Conservation (phyloP, 352 stramenopile genomes). For the Vaucheria bursata region DNA sequence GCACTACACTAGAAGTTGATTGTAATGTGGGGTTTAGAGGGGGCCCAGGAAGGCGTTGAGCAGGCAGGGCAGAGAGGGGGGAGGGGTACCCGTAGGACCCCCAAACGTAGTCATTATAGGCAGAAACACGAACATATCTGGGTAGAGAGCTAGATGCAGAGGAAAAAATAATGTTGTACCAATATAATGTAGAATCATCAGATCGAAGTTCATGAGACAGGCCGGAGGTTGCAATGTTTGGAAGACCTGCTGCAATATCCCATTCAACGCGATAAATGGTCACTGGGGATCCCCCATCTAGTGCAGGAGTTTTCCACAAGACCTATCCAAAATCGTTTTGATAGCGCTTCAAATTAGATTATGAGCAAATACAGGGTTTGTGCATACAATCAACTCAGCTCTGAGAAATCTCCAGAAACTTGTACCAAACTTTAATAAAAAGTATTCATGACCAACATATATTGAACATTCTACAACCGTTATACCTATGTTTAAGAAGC, state of each 20-base stretch:
- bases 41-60: constrained; percentile 64
- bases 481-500: too few relatives aligned
- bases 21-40: constrained; percentile 57
- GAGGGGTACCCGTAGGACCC: constrained; percentile 54
- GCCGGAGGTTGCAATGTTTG: constrained; percentile 61
- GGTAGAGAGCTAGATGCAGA: constrained; percentile 49
- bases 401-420: too few relatives aligned
- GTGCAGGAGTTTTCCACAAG: constrained; percentile 48
- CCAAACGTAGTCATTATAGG: constrained; percentile 76
- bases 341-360: too few relatives aligned
- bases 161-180: constrained; percentile 75
- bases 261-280: constrained; percentile 81
- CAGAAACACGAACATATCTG: constrained; percentile 78
- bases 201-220: constrained; percentile 58
- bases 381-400: too few relatives aligned
- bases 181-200: constrained; percentile 58
- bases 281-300: constrained; percentile 63
- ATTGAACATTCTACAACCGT: too few relatives aligned
- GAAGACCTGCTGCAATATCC: constrained; percentile 65
- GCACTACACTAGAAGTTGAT: constrained; percentile 73
- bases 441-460: too few relatives aligned
- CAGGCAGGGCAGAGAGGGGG: constrained; percentile 55
- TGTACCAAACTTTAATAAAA: too few relatives aligned
- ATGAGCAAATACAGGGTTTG: too few relatives aligned
- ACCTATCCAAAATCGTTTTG: too few relatives aligned